These are phyloP conservation scores for Suillus plorans DNA, from an alignment of 768 basidiomycete genomes.

Conservation along the genomic window DNA sequence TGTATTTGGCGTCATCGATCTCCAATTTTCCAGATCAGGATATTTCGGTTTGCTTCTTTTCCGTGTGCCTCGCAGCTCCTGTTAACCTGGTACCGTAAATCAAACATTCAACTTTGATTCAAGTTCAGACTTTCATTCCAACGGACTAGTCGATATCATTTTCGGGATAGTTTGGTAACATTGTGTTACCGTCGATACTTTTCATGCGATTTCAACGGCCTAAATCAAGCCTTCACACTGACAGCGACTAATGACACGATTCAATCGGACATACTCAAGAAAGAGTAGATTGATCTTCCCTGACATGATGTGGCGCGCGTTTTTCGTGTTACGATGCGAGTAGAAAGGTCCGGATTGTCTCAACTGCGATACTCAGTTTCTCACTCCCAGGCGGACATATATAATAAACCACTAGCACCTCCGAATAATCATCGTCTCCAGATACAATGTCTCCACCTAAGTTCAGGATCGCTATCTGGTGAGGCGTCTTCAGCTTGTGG, in stretches of 20 bases:
- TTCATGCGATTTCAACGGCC: slow-evolving; percentile 26
- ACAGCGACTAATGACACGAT: slow-evolving; percentile 14
- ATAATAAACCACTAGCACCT: neutral
- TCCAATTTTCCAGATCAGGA: slow-evolving; percentile 14
- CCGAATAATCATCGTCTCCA: neutral
- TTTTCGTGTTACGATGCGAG: neutral
- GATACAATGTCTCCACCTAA: slow-evolving; percentile 18
- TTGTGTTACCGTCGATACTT: neutral
- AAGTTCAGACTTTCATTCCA: neutral
- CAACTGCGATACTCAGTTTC: neutral
- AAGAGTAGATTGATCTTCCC: neutral
- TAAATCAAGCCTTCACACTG: neutral
- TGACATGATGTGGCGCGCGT: neutral
- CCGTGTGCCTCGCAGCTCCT: slow-evolving; percentile 23
- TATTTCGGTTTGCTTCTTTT: slow-evolving; percentile 7
- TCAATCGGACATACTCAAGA: slow-evolving; percentile 19
- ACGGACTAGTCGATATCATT: neutral
- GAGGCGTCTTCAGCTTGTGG: neutral
- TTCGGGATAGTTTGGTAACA: neutral
- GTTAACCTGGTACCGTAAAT: neutral
- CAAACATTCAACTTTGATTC: neutral
- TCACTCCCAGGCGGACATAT: slow-evolving; percentile 2
- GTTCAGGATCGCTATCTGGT: slow-evolving; percentile 31
- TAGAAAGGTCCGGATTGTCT: neutral
- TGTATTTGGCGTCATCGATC: slow-evolving; percentile 3